Conservation (phyloP, 768 basidiomycete genomes). For the Leucogyrophana mollusca region DNA sequence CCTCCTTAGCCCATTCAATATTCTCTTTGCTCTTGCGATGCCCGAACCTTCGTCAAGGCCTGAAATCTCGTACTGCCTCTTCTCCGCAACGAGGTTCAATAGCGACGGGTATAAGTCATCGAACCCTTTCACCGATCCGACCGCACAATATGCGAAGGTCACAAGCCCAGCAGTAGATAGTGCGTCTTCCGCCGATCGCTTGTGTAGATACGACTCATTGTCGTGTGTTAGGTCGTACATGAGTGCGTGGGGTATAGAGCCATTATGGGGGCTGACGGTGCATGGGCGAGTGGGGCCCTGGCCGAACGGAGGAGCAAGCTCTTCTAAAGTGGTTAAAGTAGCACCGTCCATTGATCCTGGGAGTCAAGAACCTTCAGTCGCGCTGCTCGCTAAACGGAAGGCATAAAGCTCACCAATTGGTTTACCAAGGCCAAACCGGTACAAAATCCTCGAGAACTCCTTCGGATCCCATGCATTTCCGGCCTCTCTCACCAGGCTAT, state of each 20-base stretch:
- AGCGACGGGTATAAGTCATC: slow-evolving; percentile 96
- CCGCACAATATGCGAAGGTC: slow-evolving; percentile 83
- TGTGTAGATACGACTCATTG: slow-evolving; percentile 89
- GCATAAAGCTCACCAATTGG: slow-evolving; percentile 67
- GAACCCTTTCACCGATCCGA: slow-evolving; percentile 95
- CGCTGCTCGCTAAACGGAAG: neutral
- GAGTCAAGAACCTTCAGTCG: neutral
- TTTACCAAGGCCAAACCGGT: slow-evolving; percentile 88
- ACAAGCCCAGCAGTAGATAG: slow-evolving; percentile 93
- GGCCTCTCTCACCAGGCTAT: slow-evolving; percentile 92
- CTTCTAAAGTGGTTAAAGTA: slow-evolving; percentile 74
- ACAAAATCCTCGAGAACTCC: slow-evolving; percentile 85
- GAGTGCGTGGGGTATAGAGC: slow-evolving; percentile 88
- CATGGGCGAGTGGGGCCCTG: slow-evolving; percentile 77
- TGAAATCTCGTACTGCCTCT: slow-evolving; percentile 72
- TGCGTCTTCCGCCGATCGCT: slow-evolving; percentile 91
- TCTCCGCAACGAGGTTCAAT: slow-evolving; percentile 86
- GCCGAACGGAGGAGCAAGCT: slow-evolving; percentile 79
- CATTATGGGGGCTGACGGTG: slow-evolving; percentile 75
- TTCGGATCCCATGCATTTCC: slow-evolving; percentile 89
- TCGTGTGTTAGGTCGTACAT: slow-evolving; percentile 97
- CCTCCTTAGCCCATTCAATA: slow-evolving; percentile 84
- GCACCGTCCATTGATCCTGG: slow-evolving; percentile 91
- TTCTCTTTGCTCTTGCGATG: slow-evolving; percentile 58
- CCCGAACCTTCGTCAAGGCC: slow-evolving; percentile 54